phyloP scores from a whole-genome alignment of 352 stramenopile genomes.

The Elongisporangium prolatum region DNA sequence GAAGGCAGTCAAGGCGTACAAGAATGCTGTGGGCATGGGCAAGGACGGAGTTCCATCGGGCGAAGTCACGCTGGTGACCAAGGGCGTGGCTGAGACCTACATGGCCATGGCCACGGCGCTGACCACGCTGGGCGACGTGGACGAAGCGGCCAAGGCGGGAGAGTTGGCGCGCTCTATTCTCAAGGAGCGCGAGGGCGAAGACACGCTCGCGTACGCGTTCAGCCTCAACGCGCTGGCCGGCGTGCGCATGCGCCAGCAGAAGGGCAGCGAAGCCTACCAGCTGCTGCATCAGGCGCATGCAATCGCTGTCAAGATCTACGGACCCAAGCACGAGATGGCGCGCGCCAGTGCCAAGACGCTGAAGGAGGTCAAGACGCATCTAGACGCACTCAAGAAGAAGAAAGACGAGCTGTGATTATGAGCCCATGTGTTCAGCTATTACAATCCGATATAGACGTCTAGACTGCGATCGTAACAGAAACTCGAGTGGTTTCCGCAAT shows the following conservation, averaged over 20 bases:
- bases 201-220: conserved; percentile 69
- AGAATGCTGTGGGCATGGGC: conserved; percentile 29
- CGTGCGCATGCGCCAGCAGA: conserved; percentile 63
- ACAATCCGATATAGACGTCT: background rate
- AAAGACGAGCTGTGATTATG: conserved; percentile 30
- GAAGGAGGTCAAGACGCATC: conserved; percentile 50
- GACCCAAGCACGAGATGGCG: conserved; percentile 56
- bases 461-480: conserved; percentile 37
- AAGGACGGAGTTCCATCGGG: conserved; percentile 31
- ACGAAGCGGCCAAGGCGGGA: conserved; percentile 27
- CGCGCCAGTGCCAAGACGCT: conserved; percentile 58
- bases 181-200: conserved; percentile 53
- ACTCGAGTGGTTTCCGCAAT: too few species aligned
- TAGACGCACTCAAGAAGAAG: conserved; percentile 28
- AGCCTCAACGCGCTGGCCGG: conserved; percentile 77
- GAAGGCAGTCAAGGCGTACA: conserved; percentile 44
- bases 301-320: conserved; percentile 68
- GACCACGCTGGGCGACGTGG: conserved; percentile 35
- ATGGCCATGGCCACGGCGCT: conserved; percentile 65
- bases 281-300: conserved; percentile 59
- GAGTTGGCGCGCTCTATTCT: conserved; percentile 53
- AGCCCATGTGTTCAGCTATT: too few species aligned
- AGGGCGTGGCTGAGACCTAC: conserved; percentile 70
- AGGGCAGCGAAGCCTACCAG: conserved; percentile 48
- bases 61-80: conserved; percentile 57